Percentiles rank a stretch among this genome's conserved stretches.
phyloP scores from a whole-genome alignment of 441 rosid genomes.

The Erodium texanum region DNA sequence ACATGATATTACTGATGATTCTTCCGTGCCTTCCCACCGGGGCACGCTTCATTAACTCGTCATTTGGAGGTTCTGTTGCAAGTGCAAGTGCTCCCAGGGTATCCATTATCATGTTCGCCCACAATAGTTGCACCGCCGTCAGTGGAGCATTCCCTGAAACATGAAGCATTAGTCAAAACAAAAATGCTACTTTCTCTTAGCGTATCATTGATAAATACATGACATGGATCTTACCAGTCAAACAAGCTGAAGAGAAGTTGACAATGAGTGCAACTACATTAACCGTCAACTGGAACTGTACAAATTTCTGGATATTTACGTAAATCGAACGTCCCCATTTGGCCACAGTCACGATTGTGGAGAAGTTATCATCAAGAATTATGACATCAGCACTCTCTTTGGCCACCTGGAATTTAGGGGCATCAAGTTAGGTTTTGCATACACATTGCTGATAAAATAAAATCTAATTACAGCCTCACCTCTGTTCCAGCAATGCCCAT shows the following conservation, averaged over 20 bases:
- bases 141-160: slow-evolving; percentile 3
- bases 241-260: slow-evolving; percentile 5
- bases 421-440: background rate
- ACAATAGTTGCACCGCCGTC: slow-evolving; percentile 3
- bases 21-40: slow-evolving; percentile 3
- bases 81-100: slow-evolving; percentile 3
- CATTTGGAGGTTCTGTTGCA: slow-evolving; percentile 5
- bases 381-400: slow-evolving; percentile 8
- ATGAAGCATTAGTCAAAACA: background rate
- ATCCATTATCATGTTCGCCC: slow-evolving; percentile 6
- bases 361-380: slow-evolving; percentile 4
- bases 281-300: slow-evolving; percentile 4
- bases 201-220: no score
- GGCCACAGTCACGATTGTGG: slow-evolving; percentile 4
- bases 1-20: background rate
- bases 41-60: background rate
- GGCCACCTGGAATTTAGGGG: background rate
- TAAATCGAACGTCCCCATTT: slow-evolving; percentile 4
- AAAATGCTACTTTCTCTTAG: background rate
- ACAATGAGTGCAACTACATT: slow-evolving; percentile 5
- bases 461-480: slow-evolving; percentile 1
- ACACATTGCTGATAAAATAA: no score
- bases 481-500: slow-evolving; percentile 6
- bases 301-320: background rate
- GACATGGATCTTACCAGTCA: background rate